Conservation (phyloP, 139 green algal genomes). For the Closterium sp. region DNA sequence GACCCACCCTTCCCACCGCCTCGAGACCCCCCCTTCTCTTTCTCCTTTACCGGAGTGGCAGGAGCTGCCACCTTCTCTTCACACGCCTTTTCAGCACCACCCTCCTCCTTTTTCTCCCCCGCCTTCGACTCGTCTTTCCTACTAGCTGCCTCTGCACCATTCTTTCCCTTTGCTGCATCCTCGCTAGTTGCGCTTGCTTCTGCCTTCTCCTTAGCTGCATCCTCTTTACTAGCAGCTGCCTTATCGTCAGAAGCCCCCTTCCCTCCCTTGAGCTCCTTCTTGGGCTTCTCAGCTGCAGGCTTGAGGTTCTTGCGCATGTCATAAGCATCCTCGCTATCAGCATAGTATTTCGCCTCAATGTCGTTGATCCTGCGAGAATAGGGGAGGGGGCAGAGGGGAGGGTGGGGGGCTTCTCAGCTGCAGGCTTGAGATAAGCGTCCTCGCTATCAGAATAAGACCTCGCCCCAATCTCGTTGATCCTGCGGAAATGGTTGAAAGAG, state of each 20-base stretch:
- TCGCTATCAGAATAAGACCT: conserved; percentile 98
- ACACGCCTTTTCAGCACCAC: not conserved
- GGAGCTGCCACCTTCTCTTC: not conserved
- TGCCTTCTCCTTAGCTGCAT: not conserved
- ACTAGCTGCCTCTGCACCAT: not conserved
- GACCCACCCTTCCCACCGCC: not conserved
- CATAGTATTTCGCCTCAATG: conserved; percentile 96
- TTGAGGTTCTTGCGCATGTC: conserved; percentile 81
- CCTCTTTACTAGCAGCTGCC: not conserved
- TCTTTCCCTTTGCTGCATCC: no score
- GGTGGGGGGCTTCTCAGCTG: not conserved
- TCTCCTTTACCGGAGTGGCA: not conserved
- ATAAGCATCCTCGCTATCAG: conserved; percentile 93
- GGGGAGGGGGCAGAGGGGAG: not conserved
- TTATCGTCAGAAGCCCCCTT: not conserved
- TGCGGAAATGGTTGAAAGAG: conserved; percentile 33
- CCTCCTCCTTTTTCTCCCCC: not conserved
- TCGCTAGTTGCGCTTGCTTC: not conserved
- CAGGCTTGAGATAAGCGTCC: conserved; percentile 76
- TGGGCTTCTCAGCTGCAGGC: not conserved
- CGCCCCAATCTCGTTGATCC: conserved; percentile 84
- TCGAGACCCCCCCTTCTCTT: not conserved
- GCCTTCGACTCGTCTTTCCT: not conserved
- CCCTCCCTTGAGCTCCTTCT: not conserved
- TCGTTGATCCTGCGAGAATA: conserved; percentile 75